A percentile compares a stretch with the other conserved stretches of the same genome.
These are phyloP conservation scores for Umbellularia californica DNA, from an alignment of 164 flowering plant genomes.

Conservation along the genomic window DNA sequence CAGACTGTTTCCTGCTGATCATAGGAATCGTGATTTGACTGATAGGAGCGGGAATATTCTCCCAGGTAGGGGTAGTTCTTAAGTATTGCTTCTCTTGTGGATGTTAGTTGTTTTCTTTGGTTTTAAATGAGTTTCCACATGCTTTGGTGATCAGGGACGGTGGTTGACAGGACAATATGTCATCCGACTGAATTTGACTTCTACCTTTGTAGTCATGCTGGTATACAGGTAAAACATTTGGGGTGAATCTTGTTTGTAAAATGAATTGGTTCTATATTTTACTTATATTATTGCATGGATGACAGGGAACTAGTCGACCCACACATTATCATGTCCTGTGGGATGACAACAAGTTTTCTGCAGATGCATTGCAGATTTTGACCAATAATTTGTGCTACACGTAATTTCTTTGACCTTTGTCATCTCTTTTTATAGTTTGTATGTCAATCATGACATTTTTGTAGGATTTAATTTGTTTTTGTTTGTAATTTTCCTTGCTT, in stretches of 20 bases:
- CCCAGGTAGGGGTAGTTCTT: conserved; percentile 43
- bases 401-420: conserved; percentile 24
- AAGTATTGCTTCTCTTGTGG: neutral
- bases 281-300: neutral
- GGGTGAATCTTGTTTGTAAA: neutral
- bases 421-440: neutral
- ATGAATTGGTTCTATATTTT: neutral
- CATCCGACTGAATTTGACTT: conserved; percentile 94
- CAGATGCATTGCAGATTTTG: conserved; percentile 53
- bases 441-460: neutral
- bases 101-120: neutral
- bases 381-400: conserved; percentile 78
- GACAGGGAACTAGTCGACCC: conserved; percentile 79
- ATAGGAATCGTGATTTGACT: conserved; percentile 20
- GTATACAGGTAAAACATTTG: conserved; percentile 59
- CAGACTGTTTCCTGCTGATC: conserved; percentile 60
- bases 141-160: conserved; percentile 53
- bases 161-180: conserved; percentile 82
- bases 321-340: conserved; percentile 74
- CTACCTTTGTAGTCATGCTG: conserved; percentile 95
- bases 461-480: neutral
- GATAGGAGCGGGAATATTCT: conserved; percentile 82
- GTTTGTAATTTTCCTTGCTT: neutral
- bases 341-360: conserved; percentile 68
- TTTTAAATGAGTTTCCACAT: neutral